phyloP scores from a whole-genome alignment of 768 basidiomycete genomes.

The Xerocomellus dryophilus region DNA sequence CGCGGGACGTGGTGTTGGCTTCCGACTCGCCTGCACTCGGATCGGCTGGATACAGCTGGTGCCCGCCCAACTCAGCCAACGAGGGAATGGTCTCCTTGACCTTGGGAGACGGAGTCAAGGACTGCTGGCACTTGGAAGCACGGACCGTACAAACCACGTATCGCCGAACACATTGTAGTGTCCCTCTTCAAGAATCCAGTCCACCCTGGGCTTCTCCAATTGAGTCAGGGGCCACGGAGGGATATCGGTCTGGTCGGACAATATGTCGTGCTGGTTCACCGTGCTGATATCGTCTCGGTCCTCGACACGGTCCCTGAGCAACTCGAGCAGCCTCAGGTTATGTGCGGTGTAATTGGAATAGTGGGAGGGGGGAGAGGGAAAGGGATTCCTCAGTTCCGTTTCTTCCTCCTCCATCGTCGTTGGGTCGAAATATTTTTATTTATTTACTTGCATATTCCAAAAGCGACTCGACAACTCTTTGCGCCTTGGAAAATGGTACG shows the following conservation, averaged over 20 bases:
- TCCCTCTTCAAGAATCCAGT: constrained; percentile 87
- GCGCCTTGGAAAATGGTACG: constrained; percentile 54
- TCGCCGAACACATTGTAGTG: constrained; percentile 85
- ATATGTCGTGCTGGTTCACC: constrained; percentile 56
- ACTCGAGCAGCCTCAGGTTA: constrained; percentile 65
- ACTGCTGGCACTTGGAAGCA: constrained; percentile 11
- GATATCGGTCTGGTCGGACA: constrained; percentile 68
- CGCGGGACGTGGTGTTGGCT: not conserved
- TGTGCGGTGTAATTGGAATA: constrained; percentile 73
- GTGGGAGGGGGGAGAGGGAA: constrained; percentile 85
- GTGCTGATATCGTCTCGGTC: constrained; percentile 37
- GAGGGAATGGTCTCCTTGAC: constrained; percentile 82
- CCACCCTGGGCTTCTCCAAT: constrained; percentile 82
- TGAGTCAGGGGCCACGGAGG: constrained; percentile 75
- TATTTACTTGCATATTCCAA: not conserved
- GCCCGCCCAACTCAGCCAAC: constrained; percentile 75
- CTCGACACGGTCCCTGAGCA: constrained; percentile 54
- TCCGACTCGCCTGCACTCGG: constrained; percentile 57
- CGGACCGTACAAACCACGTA: constrained; percentile 73
- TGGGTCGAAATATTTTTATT: not conserved
- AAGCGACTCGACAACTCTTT: not conserved
- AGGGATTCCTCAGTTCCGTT: constrained; percentile 78
- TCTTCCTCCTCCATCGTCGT: constrained; percentile 55
- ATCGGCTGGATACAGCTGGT: constrained; percentile 76
- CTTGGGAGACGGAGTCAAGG: constrained; percentile 37